phyloP scores from a whole-genome alignment of 1,284 basidiomycete genomes.

The Cutaneotrichosporon mucoides region DNA sequence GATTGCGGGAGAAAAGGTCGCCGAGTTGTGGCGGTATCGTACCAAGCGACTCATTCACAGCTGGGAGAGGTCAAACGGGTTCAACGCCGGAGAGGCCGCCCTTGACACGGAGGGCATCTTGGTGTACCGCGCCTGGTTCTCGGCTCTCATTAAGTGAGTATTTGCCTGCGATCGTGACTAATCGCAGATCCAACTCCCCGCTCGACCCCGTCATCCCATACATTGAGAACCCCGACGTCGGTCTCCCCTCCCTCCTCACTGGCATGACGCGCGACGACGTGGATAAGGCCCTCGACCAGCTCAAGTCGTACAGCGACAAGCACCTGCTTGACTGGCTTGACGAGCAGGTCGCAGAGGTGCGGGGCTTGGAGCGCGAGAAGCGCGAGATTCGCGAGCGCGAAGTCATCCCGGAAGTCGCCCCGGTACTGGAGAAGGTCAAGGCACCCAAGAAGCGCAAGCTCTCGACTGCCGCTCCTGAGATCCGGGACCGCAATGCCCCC shows the following conservation, averaged over 20 bases:
- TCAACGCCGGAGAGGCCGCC: constrained; percentile 4
- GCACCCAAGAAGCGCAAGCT: constrained; percentile 6
- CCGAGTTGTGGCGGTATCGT: constrained; percentile 12
- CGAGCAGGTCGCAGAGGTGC: constrained; percentile 23
- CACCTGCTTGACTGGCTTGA: constrained; percentile 19
- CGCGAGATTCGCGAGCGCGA: constrained; percentile 27
- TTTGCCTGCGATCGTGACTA: background rate
- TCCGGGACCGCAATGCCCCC: background rate
- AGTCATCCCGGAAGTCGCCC: constrained; percentile 34
- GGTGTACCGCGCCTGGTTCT: constrained; percentile 45
- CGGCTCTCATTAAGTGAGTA: constrained; percentile 38
- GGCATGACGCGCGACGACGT: constrained; percentile 29
- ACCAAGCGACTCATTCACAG: constrained; percentile 6
- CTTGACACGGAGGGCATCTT: constrained; percentile 35
- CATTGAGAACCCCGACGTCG: constrained; percentile 18
- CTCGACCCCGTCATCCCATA: constrained; percentile 31
- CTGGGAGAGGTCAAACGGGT: constrained; percentile 32
- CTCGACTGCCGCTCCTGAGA: constrained; percentile 2
- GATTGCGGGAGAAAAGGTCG: background rate
- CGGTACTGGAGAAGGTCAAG: constrained; percentile 26
- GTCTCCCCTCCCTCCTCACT: constrained; percentile 19
- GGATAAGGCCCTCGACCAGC: constrained; percentile 27
- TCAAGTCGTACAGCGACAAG: constrained; percentile 24
- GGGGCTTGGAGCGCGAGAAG: constrained; percentile 23
- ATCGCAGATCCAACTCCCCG: background rate